Percentiles rank a stretch among this genome's conserved stretches.
phyloP scores from a whole-genome alignment of 805 yeast genomes.

The Nakazawaea populi region DNA sequence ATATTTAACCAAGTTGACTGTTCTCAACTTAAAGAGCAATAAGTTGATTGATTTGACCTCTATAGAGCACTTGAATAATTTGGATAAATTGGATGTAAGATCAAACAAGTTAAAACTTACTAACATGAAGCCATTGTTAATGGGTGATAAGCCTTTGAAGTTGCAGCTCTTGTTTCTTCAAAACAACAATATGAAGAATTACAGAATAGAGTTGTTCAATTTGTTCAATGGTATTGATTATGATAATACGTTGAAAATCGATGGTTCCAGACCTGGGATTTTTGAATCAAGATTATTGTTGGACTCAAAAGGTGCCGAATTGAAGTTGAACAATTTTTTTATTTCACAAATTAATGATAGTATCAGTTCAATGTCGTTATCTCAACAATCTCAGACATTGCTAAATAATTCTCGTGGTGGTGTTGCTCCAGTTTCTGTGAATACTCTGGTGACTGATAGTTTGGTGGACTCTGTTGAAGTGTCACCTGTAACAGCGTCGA shows the following conservation, averaged over 20 bases:
- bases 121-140: conserved; percentile 34
- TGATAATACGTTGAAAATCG: conserved; percentile 42
- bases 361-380: conserved; percentile 27
- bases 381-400: not conserved
- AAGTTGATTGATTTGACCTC: conserved; percentile 35
- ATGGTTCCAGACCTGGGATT: conserved; percentile 57
- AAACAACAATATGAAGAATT: conserved; percentile 27
- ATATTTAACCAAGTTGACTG: conserved; percentile 35
- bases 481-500: not conserved
- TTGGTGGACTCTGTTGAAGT: not conserved
- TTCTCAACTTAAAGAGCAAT: conserved; percentile 48
- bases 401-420: not conserved
- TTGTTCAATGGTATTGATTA: conserved; percentile 47
- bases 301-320: conserved; percentile 41
- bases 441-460: not conserved
- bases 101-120: conserved; percentile 35
- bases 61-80: conserved; percentile 32
- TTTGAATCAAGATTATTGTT: conserved; percentile 51
- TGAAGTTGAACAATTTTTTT: conserved; percentile 34
- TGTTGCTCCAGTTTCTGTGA: not conserved
- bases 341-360: conserved; percentile 31
- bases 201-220: conserved; percentile 50
- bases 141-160: conserved; percentile 13
- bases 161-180: conserved; percentile 25
- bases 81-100: conserved; percentile 50